Percentiles rank a stretch among this genome's conserved stretches.
These are phyloP conservation scores for Umbilicus rupestris DNA, from an alignment of 164 flowering plant genomes.

Conservation along the genomic window DNA sequence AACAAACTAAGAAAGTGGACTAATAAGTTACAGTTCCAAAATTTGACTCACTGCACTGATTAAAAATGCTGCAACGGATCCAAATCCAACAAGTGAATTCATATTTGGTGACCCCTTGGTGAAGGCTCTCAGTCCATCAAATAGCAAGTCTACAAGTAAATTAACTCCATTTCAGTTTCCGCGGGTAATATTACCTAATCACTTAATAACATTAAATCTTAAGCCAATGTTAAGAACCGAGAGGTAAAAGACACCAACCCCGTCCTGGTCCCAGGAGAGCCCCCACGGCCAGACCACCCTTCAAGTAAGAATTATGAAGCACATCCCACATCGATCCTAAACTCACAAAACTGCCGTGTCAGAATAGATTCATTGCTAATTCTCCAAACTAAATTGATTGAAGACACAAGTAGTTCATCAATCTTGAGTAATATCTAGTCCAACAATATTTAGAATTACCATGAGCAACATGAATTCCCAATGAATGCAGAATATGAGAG, in stretches of 20 bases:
- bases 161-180: neutral
- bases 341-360: conserved; percentile 7
- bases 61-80: conserved; percentile 73
- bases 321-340: conserved; percentile 65
- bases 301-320: conserved; percentile 74
- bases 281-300: conserved; percentile 67
- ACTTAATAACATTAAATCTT: neutral
- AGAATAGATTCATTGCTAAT: neutral
- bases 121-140: conserved; percentile 40
- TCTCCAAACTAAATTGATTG: neutral
- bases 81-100: conserved; percentile 98
- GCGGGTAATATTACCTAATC: neutral
- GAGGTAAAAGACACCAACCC: conserved; percentile 32
- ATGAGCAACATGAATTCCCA: conserved; percentile 79
- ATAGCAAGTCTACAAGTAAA: conserved; percentile 51
- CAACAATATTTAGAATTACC: conserved; percentile 27
- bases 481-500: conserved; percentile 72
- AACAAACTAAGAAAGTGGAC: neutral
- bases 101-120: conserved; percentile 83
- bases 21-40: conserved; percentile 7
- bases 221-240: neutral
- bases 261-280: conserved; percentile 88
- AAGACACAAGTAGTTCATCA: neutral
- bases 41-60: conserved; percentile 66
- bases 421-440: neutral